Evolutionary conservation across 202 grass and related monocot species (phyloP).

Genomic region (Panicum hallii): DNA sequence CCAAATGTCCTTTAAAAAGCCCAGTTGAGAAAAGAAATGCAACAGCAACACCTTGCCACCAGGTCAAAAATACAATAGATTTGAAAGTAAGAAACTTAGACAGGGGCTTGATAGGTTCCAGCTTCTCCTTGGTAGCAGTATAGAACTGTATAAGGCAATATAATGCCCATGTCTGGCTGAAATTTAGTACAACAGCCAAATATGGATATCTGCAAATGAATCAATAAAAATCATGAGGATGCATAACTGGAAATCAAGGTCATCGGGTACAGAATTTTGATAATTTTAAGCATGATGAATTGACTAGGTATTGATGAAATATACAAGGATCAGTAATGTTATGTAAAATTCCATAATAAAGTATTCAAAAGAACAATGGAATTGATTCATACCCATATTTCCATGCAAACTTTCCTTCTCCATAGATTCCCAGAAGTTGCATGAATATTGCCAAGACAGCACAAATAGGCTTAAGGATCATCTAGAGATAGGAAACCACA

Average conservation of each 20-base stretch:
- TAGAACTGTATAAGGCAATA: conserved; percentile 99
- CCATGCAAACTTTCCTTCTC: conserved; percentile 97
- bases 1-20: conserved; percentile 93
- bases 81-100: conserved; percentile 99
- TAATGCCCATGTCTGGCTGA: conserved; percentile 97
- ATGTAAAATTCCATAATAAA: background rate
- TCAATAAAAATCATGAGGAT: conserved; percentile 35
- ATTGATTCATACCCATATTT: conserved; percentile 80
- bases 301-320: background rate
- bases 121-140: conserved; percentile 90
- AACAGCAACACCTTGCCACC: conserved; percentile 98
- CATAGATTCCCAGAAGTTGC: conserved; percentile 87
- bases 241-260: conserved; percentile 9
- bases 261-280: conserved; percentile 19
- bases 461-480: conserved; percentile 98
- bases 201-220: conserved; percentile 84
- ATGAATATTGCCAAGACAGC: conserved; percentile 88
- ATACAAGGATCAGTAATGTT: conserved; percentile 23
- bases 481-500: conserved; percentile 64
- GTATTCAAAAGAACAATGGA: conserved; percentile 12
- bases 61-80: conserved; percentile 99
- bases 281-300: conserved; percentile 28
- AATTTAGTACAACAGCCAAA: conserved; percentile 93
- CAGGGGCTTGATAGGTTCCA: conserved; percentile 92
- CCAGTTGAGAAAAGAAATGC: conserved; percentile 96